Conservation (phyloP, 306 rosid genomes). For the Medicago ruthenica region DNA sequence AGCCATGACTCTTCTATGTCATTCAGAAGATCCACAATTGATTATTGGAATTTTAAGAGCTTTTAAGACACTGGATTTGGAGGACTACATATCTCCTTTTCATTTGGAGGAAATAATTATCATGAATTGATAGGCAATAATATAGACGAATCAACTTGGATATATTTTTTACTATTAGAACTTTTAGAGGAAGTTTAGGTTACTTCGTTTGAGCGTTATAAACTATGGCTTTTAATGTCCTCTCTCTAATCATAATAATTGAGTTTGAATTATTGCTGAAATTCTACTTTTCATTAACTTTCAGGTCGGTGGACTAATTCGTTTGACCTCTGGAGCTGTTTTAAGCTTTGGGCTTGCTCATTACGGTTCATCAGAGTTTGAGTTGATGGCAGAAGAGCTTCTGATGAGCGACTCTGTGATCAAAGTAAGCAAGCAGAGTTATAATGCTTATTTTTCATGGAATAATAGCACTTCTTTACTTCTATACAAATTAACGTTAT, state of each 20-base stretch:
- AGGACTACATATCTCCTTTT: constrained; percentile 12
- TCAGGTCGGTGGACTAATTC: constrained; percentile 93
- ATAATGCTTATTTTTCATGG: constrained; percentile 9
- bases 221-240: constrained; percentile 13
- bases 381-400: constrained; percentile 99
- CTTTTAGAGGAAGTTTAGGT: constrained; percentile 36
- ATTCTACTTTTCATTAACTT: constrained; percentile 37
- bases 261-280: constrained; percentile 30
- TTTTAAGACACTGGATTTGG: constrained; percentile 26
- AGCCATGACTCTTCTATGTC: neutral
- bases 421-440: constrained; percentile 75
- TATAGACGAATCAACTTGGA: constrained; percentile 13
- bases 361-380: constrained; percentile 86
- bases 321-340: constrained; percentile 67
- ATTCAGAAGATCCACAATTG: neutral
- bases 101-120: constrained; percentile 22
- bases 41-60: neutral
- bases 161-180: constrained; percentile 19
- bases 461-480: constrained; percentile 3
- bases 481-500: constrained; percentile 16
- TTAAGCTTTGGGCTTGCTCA: constrained; percentile 96
- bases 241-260: constrained; percentile 18
- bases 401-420: constrained; percentile 91
- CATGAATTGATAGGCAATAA: constrained; percentile 32
- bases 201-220: constrained; percentile 24